phyloP scores from a whole-genome alignment of 306 rosid genomes.

The Trifolium repens region DNA sequence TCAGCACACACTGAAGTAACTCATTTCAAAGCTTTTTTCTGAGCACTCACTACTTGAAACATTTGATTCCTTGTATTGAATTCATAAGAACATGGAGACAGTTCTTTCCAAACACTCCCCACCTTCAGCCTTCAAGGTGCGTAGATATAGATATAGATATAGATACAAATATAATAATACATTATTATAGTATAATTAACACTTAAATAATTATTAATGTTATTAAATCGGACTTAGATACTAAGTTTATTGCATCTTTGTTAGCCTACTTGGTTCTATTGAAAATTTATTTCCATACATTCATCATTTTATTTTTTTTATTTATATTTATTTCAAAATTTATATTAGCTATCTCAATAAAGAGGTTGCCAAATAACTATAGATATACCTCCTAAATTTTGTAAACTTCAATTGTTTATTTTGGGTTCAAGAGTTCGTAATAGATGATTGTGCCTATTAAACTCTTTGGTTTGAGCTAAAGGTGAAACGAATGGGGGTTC shows the following conservation, averaged over 20 bases:
- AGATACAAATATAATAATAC: neutral
- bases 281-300: too few species aligned
- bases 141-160: conserved; percentile 20
- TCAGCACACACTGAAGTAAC: neutral
- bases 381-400: too few species aligned
- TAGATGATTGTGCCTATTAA: too few species aligned
- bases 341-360: too few species aligned
- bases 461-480: too few species aligned
- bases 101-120: conserved; percentile 44
- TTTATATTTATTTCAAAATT: too few species aligned
- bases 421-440: too few species aligned
- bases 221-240: neutral
- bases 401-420: too few species aligned
- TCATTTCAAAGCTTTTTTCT: conserved; percentile 3
- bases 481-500: too few species aligned
- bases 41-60: neutral
- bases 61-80: neutral
- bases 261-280: neutral
- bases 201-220: neutral
- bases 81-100: conserved; percentile 46
- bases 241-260: neutral
- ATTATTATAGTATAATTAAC: neutral
- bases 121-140: conserved; percentile 48
- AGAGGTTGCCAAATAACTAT: too few species aligned
- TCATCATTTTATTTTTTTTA: too few species aligned